These are phyloP conservation scores for Scedosporium minutisporum DNA, from an alignment of 2,329 filamentous ascomycete species.

Conservation along the genomic window DNA sequence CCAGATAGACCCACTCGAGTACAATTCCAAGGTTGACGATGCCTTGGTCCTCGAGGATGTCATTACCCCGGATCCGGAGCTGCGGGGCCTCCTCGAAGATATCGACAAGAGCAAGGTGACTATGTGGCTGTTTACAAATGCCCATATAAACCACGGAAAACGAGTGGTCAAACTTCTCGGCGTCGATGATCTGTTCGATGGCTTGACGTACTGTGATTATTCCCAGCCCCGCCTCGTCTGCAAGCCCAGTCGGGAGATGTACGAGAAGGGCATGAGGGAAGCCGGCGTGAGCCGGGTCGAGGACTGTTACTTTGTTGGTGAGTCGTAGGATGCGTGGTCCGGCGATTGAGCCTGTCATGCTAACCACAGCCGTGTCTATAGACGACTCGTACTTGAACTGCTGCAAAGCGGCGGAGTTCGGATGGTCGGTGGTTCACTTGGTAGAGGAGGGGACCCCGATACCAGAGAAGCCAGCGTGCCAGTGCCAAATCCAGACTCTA, in stretches of 20 bases:
- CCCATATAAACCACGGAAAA: conserved; percentile 79
- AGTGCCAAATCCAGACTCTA: conserved; percentile 66
- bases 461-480: conserved; percentile 56
- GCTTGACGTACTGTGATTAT: conserved; percentile 93
- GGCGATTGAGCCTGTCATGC: not conserved
- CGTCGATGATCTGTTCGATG: conserved; percentile 85
- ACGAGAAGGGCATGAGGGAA: conserved; percentile 77
- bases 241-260: conserved; percentile 80
- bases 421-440: conserved; percentile 80
- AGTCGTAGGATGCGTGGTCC: conserved; percentile 22
- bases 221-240: conserved; percentile 62
- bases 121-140: conserved; percentile 93
- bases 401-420: conserved; percentile 62
- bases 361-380: conserved; percentile 20
- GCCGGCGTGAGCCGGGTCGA: conserved; percentile 58
- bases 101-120: conserved; percentile 78
- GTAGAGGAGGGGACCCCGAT: conserved; percentile 63
- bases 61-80: conserved; percentile 65
- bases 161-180: conserved; percentile 72
- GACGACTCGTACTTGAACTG: conserved; percentile 87
- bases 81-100: conserved; percentile 68
- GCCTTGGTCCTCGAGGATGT: conserved; percentile 79
- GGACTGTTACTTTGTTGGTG: conserved; percentile 89
- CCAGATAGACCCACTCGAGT: conserved; percentile 88
- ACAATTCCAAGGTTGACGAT: conserved; percentile 91